Conservation (phyloP, 75 land plant species). For the Pinus albicaulis region DNA sequence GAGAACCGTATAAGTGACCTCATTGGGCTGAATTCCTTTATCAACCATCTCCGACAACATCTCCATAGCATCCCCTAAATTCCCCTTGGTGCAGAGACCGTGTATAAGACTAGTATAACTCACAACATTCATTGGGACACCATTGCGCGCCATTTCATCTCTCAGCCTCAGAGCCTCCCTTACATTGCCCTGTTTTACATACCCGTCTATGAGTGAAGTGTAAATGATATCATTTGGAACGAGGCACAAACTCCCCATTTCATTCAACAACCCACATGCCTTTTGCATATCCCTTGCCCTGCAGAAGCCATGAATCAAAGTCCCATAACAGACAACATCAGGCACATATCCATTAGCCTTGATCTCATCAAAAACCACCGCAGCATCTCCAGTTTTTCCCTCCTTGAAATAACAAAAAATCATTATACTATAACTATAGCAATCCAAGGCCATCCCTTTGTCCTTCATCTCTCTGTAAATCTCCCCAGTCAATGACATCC, state of each 20-base stretch:
- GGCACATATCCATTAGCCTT: neutral
- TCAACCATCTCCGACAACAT: conserved; percentile 10
- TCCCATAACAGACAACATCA: conserved; percentile 8
- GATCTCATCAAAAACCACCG: conserved; percentile 5
- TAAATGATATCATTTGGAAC: neutral
- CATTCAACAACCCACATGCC: conserved; percentile 7
- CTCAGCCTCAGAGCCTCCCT: conserved; percentile 11
- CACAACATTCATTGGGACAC: conserved; percentile 8
- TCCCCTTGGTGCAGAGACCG: conserved; percentile 13
- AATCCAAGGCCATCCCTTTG: neutral
- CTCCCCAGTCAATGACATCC: neutral
- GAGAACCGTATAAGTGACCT: conserved; percentile 13
- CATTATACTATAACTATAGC: neutral
- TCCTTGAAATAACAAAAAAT: neutral
- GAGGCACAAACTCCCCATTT: conserved; percentile 12
- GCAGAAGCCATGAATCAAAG: conserved; percentile 26
- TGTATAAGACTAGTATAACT: conserved; percentile 17
- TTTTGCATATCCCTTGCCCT: neutral
- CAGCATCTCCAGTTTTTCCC: neutral
- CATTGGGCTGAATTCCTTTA: conserved; percentile 7
- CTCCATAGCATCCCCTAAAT: conserved; percentile 5
- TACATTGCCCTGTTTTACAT: conserved; percentile 1
- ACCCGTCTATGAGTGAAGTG: conserved; percentile 18
- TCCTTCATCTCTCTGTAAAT: neutral
- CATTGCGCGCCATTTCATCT: conserved; percentile 5